Evolutionary conservation across 768 basidiomycete species (phyloP), one percentile per base, ranked within the genome.

Genomic region (Termitomyces eurrhizus): DNA sequence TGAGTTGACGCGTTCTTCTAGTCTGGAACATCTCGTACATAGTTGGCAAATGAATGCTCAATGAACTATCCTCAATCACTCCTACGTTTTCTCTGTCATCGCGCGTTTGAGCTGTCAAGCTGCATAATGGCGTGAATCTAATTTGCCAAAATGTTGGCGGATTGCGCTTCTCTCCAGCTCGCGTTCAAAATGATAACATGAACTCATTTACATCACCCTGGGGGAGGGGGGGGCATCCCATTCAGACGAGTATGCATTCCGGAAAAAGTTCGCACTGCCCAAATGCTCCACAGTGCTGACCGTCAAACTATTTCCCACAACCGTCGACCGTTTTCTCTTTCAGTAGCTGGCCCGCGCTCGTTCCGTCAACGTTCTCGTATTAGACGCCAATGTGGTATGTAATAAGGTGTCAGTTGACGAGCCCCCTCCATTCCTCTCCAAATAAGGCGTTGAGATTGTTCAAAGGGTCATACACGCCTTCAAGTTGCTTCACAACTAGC

Each of bases 351-450:
- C 73, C 57, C 78, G 81, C 35, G 70, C 79, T 1, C 72, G 72
- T 16, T 81, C 81, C 3, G 68, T 74, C 9, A 71, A 70, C 52
- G 69, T 79, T 29, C 70, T 77, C 48, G 64, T 74, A 36, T 64
- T 61, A 14, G 73, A 72, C 29, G 68, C 58, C 18, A 72, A 66
- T 57, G 62, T 80, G 62, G 71, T 21, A 44, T 44, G 42, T 80
- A 49, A 77, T 85, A 36, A 81, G 74, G 77, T 83, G 9, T 80
- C 78, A 52, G 76, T 84, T 39, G 77, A 82, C 61, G 74, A 76
- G 59, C 80, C 0, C 18, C n/a, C n/a, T 44, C 18, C 42, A 9
- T 9, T 21, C n/a, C 9, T 18, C 73, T 2, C 60, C 67, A 52
- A 68, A 67, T 37, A 44, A 32, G 65, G 62, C 37, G 62, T 62